Evolutionary conservation across 2,329 filamentous ascomycete genomes (phyloP).

Genomic region (Paramyrothecium sp.): DNA sequence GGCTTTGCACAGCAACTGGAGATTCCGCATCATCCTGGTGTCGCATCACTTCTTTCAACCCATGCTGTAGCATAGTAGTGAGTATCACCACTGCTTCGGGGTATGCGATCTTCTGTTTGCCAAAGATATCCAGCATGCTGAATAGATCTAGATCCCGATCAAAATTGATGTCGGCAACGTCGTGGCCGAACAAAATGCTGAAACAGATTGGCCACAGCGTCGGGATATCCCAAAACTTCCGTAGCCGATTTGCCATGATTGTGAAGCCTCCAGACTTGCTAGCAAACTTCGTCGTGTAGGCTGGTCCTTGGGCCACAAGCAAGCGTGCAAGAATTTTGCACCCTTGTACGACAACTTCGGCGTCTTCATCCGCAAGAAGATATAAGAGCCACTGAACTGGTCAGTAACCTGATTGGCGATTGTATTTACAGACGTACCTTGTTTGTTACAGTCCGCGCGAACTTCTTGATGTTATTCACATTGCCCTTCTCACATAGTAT

Average conservation of each 20-base stretch:
- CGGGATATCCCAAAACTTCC: slow-evolving; percentile 84
- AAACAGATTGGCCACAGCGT: slow-evolving; percentile 86
- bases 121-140: slow-evolving; percentile 73
- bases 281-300: slow-evolving; percentile 82
- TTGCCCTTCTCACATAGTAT: slow-evolving; percentile 75
- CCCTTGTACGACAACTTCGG: slow-evolving; percentile 77
- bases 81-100: slow-evolving; percentile 80
- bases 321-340: slow-evolving; percentile 81
- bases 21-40: slow-evolving; percentile 61
- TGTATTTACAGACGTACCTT: slow-evolving; percentile 56
- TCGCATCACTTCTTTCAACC: slow-evolving; percentile 68
- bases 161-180: slow-evolving; percentile 73
- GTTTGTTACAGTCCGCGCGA: slow-evolving; percentile 91
- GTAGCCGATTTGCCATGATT: slow-evolving; percentile 79
- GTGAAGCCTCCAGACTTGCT: slow-evolving; percentile 82
- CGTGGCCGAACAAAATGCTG: slow-evolving; percentile 81
- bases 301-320: slow-evolving; percentile 75
- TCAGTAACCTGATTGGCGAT: slow-evolving; percentile 9
- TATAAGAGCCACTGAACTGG: slow-evolving; percentile 77
- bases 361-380: slow-evolving; percentile 81
- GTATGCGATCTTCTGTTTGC: slow-evolving; percentile 65
- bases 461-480: slow-evolving; percentile 72
- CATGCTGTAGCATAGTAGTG: slow-evolving; percentile 82
- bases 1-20: slow-evolving; percentile 25
- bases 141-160: slow-evolving; percentile 72